Percentiles rank a stretch among this genome's conserved stretches.
Conservation (phyloP, 2,329 filamentous ascomycete species). For the Ascochyta fabae region DNA sequence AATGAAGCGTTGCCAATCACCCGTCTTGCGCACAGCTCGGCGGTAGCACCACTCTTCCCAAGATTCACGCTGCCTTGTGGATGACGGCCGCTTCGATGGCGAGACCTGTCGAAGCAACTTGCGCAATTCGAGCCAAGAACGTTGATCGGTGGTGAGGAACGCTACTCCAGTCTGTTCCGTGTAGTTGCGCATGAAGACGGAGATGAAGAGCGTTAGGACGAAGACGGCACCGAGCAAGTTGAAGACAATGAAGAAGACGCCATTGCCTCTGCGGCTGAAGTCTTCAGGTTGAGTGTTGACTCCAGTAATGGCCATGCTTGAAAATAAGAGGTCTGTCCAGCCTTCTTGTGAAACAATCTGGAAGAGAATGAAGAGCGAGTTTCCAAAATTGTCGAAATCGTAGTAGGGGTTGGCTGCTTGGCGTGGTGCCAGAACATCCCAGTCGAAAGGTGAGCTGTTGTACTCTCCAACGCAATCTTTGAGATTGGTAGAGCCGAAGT, state of each 20-base stretch:
- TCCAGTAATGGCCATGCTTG: conserved; percentile 81
- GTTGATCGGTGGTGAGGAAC: conserved; percentile 92
- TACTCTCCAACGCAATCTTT: conserved; percentile 86
- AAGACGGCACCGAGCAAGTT: conserved; percentile 97
- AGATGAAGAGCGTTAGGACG: conserved; percentile 95
- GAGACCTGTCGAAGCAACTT: conserved; percentile 93
- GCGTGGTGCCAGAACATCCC: conserved; percentile 83
- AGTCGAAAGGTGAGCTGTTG: conserved; percentile 76
- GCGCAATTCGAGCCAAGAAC: conserved; percentile 93
- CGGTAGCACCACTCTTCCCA: conserved; percentile 97
- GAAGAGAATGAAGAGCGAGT: conserved; percentile 93
- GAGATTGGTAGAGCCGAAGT: conserved; percentile 64
- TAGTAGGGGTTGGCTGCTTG: conserved; percentile 82
- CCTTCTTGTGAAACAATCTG: conserved; percentile 99
- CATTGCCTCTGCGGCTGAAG: conserved; percentile 79
- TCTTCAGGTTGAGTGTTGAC: conserved; percentile 73
- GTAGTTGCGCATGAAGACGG: conserved; percentile 99
- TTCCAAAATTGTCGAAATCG: conserved; percentile 94
- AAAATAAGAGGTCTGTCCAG: conserved; percentile 92
- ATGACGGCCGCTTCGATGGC: conserved; percentile 88
- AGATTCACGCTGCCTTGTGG: conserved; percentile 71
- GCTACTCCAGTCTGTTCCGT: conserved; percentile 98
- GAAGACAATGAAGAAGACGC: conserved; percentile 93
- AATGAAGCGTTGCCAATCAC: conserved; percentile 85
- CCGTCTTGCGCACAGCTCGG: conserved; percentile 89